Evolutionary conservation across 768 basidiomycete species (phyloP).

Genomic region (Collybia mongolica): DNA sequence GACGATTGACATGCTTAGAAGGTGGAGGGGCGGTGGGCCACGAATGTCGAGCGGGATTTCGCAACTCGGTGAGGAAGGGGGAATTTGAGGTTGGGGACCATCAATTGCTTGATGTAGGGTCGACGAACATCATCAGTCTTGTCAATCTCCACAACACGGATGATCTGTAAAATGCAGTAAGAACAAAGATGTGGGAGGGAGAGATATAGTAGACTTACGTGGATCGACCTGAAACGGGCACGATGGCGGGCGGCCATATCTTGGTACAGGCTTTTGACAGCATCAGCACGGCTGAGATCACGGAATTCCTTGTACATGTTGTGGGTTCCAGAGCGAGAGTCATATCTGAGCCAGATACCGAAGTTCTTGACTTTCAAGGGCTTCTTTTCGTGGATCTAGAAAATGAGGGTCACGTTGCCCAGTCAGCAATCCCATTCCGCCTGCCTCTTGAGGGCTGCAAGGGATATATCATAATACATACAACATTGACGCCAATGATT

Average conservation of each 20-base stretch:
- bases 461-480: conserved; percentile 71
- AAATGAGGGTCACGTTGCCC: conserved; percentile 26
- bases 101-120: conserved; percentile 97
- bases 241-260: conserved; percentile 99
- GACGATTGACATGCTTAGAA: conserved; percentile 41
- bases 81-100: conserved; percentile 91
- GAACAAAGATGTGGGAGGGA: not conserved
- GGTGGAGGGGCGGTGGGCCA: conserved; percentile 73
- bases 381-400: conserved; percentile 95
- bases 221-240: conserved; percentile 98
- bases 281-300: conserved; percentile 90
- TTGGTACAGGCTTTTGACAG: conserved; percentile 96
- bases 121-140: conserved; percentile 91
- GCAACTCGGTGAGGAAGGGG: conserved; percentile 89
- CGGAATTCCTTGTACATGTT: conserved; percentile 99
- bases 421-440: conserved; percentile 70
- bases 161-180: conserved; percentile 56
- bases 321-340: conserved; percentile 99
- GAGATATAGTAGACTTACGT: conserved; percentile 51
- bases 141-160: conserved; percentile 95
- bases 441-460: conserved; percentile 86
- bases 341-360: conserved; percentile 99
- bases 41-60: conserved; percentile 79
- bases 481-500: conserved; percentile 97
- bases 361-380: conserved; percentile 99